phyloP scores from a whole-genome alignment of 2,329 filamentous ascomycete genomes.

The Aspergillus novoparasiticus region DNA sequence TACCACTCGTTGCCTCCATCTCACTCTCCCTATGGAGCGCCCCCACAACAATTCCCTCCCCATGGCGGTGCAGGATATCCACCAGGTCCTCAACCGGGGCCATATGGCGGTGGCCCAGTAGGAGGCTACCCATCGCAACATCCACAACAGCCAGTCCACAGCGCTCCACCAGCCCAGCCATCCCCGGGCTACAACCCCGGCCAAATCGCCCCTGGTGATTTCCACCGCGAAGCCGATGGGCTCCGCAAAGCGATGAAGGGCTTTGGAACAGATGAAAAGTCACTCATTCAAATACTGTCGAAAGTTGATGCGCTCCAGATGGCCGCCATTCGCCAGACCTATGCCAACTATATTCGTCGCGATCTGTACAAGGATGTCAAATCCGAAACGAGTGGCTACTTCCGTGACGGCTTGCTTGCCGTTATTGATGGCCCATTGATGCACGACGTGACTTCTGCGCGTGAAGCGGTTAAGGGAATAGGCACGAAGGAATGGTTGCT shows the following conservation, averaged over 20 bases:
- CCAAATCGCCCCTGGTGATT: conserved; percentile 69
- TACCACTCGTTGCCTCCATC: conserved; percentile 15
- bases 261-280: conserved; percentile 83
- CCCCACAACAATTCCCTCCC: conserved; percentile 16
- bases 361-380: conserved; percentile 75
- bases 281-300: conserved; percentile 70
- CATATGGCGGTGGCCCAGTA: conserved; percentile 28
- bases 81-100: conserved; percentile 23
- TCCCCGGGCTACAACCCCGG: conserved; percentile 75
- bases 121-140: conserved; percentile 33
- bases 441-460: conserved; percentile 71
- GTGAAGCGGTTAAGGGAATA: conserved; percentile 72
- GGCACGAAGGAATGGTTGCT: conserved; percentile 86
- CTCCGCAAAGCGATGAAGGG: conserved; percentile 88
- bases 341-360: conserved; percentile 64
- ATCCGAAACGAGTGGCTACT: conserved; percentile 74
- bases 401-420: conserved; percentile 73
- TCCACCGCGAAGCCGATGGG: conserved; percentile 67
- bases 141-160: conserved; percentile 29
- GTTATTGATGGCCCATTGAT: conserved; percentile 77
- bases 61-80: conserved; percentile 26
- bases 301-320: conserved; percentile 79
- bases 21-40: conserved; percentile 20
- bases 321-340: conserved; percentile 67
- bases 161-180: conserved; percentile 58